Evolutionary conservation across 2,329 filamentous ascomycete species (phyloP), one percentile per base, ranked within the genome.

Genomic region (Ceratocystis harringtonii): DNA sequence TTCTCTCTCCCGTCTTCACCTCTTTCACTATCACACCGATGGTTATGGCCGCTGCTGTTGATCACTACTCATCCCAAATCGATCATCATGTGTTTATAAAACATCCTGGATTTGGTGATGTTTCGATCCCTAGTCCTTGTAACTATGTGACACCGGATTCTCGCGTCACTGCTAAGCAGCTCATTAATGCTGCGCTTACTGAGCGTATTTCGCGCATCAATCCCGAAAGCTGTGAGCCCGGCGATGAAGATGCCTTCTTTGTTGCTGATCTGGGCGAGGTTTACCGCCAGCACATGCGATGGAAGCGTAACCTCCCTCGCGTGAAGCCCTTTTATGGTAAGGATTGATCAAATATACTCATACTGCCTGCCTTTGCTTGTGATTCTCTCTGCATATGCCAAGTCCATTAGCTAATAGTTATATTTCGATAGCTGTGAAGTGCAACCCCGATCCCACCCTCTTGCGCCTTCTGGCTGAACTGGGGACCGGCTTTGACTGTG

Each of bases 171-270:
- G 72, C 90, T 73, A 94, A 92, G 79, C 82, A 88, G 73, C 78
- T 96, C 79, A 91, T 97, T 76, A 86, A 90, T 74, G 82, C 90
- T 73, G 89, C 92, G 73, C 81, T 99, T 74, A 89, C 90, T 80
- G 84, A 87, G 72, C 91, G 90, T 70, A 88, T 96, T 70, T 84
- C 89, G 73, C 83, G 80, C 72, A 87, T 99, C 75, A 86, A 99
- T 78, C 84, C 89, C 72, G 89, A 97, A 74, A 81, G 81, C 72
- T 99, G 94, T 78, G 88, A 89, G 70, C 84, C 91, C 62, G 94
- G 94, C 70, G 94, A 95, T 66, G 94, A 99, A 78, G 94, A 97
- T 78, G 88, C 94, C 68, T 99, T 99, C 79, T 99, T 95, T 78
- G 92, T 99, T 71, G 92, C 91, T 72, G 94, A 99, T 79, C 85